phyloP scores from a whole-genome alignment of 2,329 filamentous ascomycete species.

The Rhynchosporium graminicola region DNA sequence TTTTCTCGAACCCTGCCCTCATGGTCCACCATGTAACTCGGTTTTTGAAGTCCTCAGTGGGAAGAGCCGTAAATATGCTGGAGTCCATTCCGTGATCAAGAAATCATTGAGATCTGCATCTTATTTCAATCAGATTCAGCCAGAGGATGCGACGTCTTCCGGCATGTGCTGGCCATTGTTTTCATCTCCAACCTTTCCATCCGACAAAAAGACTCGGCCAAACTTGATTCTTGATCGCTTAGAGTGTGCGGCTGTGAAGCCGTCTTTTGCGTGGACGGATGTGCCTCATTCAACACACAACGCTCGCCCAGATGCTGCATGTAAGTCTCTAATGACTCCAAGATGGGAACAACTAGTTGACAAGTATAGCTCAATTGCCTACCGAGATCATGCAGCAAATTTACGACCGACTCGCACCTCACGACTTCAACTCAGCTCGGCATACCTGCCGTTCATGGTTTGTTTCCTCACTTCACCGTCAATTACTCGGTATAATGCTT shows the following conservation, averaged over 20 bases:
- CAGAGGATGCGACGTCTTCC: slow-evolving; percentile 21
- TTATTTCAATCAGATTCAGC: neutral
- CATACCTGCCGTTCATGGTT: slow-evolving; percentile 63
- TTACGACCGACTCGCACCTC: slow-evolving; percentile 40
- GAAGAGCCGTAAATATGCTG: neutral
- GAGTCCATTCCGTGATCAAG: neutral
- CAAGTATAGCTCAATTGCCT: slow-evolving; percentile 25
- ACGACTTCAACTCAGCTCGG: slow-evolving; percentile 59
- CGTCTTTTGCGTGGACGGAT: neutral
- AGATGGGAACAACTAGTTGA: neutral
- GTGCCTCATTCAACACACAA: neutral
- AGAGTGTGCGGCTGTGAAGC: neutral
- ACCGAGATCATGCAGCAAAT: slow-evolving; percentile 45
- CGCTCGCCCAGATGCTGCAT: neutral
- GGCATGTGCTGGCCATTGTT: slow-evolving; percentile 21
- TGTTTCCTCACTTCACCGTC: slow-evolving; percentile 53
- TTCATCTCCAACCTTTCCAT: slow-evolving; percentile 21
- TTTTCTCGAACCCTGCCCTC: slow-evolving; percentile 37
- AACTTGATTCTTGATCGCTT: slow-evolving; percentile 15
- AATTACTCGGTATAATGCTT: slow-evolving; percentile 54
- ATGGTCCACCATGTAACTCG: slow-evolving; percentile 28
- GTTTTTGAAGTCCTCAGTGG: slow-evolving; percentile 34
- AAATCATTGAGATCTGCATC: neutral
- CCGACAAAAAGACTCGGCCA: neutral
- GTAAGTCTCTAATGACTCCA: neutral